Evolutionary conservation across 2,329 filamentous ascomycete species (phyloP), one percentile per base, ranked within the genome.

Genomic region (Juglanconis oblonga): DNA sequence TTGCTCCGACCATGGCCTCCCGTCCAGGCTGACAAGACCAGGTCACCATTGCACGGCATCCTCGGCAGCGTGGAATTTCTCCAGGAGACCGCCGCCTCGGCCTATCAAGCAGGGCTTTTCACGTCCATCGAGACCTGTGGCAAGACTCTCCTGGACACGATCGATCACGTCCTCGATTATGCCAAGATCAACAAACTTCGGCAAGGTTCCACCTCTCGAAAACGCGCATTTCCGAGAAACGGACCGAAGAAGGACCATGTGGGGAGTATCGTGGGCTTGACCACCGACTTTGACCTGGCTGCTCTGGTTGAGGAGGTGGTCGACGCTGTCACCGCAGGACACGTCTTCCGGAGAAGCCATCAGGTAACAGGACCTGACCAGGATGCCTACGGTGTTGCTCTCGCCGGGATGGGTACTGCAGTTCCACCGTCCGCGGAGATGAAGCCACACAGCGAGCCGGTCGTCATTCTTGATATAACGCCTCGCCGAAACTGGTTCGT

Each of bases 31-130:
- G 11, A 60, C 45, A 3, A 38, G 5, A 29, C 5, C 9, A 74
- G 83, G 14, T 82, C 78, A 3, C 83, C 83, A 2, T 71, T 86
- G 0, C 82, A 86, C 62, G 83, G 82, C 2, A 82, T 86, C 32
- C 71, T 86, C 1, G 81, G 79, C 0, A 83, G 71, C 64, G 77
- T 76, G 5, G 79, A 82, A 61, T 72, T 83, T 42, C 68, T 85
- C 1, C 75, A 77, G 13, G 79, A 81, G 11, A 78, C 75, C 0
- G 64, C 72, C 2, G 68, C 81, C 50, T 72, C 74, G 48, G 69
- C 73, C 6, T 70, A 74, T 29, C 78, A 81, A 61, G 67, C 72
- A 5, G 74, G 76, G 14, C 72, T 80, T 36, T 69, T 81, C 6
- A 72, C 76, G 52, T 79, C 78, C 45, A 76, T 82, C 29, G 74